These are phyloP conservation scores for Acaromyces ingoldii DNA, from an alignment of 1,284 basidiomycete species.

Conservation along the genomic window DNA sequence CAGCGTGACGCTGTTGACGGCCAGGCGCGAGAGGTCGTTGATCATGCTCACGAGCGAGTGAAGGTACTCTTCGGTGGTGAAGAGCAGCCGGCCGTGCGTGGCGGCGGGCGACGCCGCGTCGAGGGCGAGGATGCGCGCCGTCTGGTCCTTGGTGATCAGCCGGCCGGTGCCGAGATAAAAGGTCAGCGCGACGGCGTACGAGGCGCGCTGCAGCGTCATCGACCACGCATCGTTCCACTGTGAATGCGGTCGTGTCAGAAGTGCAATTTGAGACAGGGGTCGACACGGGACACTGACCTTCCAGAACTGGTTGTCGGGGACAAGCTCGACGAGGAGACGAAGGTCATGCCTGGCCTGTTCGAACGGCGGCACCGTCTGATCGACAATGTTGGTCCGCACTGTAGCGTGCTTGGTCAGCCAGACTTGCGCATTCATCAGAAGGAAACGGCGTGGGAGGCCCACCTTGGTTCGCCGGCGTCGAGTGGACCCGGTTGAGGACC, in stretches of 20 bases:
- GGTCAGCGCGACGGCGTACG: not conserved
- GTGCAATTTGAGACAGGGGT: not conserved
- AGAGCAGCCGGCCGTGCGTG: too few relatives aligned
- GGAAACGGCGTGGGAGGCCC: not conserved
- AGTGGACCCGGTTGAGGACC: slow-evolving; percentile 24
- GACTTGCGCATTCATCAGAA: not conserved
- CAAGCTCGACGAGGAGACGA: not conserved
- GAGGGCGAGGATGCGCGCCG: not conserved
- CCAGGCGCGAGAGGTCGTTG: slow-evolving; percentile 35
- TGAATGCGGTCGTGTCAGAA: too few relatives aligned
- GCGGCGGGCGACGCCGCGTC: not conserved
- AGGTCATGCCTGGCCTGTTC: not conserved
- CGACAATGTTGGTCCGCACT: not conserved
- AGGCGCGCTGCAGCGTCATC: slow-evolving; percentile 1
- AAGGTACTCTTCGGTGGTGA: slow-evolving; percentile 44
- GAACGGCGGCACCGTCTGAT: not conserved
- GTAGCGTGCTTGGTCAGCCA: too few relatives aligned
- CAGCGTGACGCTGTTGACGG: slow-evolving; percentile 25
- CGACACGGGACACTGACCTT: not conserved
- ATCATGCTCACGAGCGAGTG: slow-evolving; percentile 35
- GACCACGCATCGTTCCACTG: slow-evolving; percentile 11
- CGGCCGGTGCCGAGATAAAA: not conserved
- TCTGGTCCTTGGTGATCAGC: slow-evolving; percentile 7
- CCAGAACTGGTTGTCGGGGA: slow-evolving; percentile 7
- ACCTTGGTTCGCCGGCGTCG: slow-evolving; percentile 14